phyloP scores from a whole-genome alignment of 2,329 filamentous ascomycete genomes.

The Penicillium occitanis region DNA sequence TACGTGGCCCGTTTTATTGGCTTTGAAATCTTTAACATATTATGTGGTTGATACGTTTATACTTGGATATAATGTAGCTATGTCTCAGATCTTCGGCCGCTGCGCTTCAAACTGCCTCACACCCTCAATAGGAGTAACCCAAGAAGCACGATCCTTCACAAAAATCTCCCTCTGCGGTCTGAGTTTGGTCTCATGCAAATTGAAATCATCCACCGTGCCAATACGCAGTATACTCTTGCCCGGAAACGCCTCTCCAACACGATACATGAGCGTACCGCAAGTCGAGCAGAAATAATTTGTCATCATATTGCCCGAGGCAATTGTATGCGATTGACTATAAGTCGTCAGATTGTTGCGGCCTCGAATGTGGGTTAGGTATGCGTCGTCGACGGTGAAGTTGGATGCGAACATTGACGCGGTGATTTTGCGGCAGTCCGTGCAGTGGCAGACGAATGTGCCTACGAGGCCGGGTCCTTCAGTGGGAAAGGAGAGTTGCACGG shows the following conservation, averaged over 20 bases:
- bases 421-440: slow-evolving; percentile 62
- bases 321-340: slow-evolving; percentile 50
- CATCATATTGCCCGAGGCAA: slow-evolving; percentile 53
- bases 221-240: slow-evolving; percentile 53
- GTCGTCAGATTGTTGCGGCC: slow-evolving; percentile 53
- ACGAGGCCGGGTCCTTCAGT: slow-evolving; percentile 33
- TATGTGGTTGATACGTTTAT: not conserved
- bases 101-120: slow-evolving; percentile 1
- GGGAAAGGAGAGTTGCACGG: slow-evolving; percentile 18
- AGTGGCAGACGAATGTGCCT: slow-evolving; percentile 60
- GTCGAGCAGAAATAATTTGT: slow-evolving; percentile 61
- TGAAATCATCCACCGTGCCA: slow-evolving; percentile 64
- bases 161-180: slow-evolving; percentile 56
- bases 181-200: slow-evolving; percentile 57
- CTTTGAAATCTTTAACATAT: no score
- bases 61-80: not conserved
- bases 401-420: slow-evolving; percentile 63
- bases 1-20: no score
- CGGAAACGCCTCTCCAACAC: slow-evolving; percentile 48
- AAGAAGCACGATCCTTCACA: slow-evolving; percentile 49
- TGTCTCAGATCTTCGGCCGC: not conserved
- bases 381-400: slow-evolving; percentile 55
- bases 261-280: slow-evolving; percentile 63
- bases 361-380: slow-evolving; percentile 50
- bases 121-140: slow-evolving; percentile 13